Conservation (phyloP, 352 stramenopile genomes). For the Vaucheria bursata region DNA sequence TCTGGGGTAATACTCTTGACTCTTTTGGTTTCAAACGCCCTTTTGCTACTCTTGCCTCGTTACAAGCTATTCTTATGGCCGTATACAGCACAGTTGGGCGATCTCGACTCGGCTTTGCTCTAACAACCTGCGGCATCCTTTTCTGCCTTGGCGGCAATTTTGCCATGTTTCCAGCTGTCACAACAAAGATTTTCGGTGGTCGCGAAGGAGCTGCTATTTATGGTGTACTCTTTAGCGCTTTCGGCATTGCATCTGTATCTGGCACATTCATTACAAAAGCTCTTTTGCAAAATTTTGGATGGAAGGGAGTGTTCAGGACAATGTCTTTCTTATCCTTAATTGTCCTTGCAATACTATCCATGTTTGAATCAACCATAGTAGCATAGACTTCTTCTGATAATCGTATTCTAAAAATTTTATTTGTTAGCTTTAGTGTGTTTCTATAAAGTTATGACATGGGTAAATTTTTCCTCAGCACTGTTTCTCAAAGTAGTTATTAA, state of each 20-base stretch:
- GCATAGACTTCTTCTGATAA: no score
- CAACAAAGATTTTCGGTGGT: slow-evolving; percentile 44
- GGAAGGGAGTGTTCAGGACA: slow-evolving; percentile 32
- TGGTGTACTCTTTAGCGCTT: slow-evolving; percentile 46
- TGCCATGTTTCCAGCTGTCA: slow-evolving; percentile 50
- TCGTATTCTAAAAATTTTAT: no score
- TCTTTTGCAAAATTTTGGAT: slow-evolving; percentile 11
- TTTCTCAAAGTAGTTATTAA: no score
- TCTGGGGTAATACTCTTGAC: slow-evolving; percentile 52
- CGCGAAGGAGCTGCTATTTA: slow-evolving; percentile 46
- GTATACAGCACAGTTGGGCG: slow-evolving; percentile 39
- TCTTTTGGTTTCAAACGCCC: slow-evolving; percentile 46
- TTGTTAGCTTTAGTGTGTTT: no score
- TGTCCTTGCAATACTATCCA: neutral
- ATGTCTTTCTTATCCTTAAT: slow-evolving; percentile 32
- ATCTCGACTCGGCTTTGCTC: slow-evolving; percentile 30
- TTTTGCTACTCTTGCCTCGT: slow-evolving; percentile 46
- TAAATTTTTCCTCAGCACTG: no score
- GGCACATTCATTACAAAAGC: slow-evolving; percentile 47
- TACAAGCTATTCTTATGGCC: slow-evolving; percentile 29
- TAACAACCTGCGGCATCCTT: slow-evolving; percentile 46
- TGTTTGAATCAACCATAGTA: neutral
- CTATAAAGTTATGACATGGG: no score
- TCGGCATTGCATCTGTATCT: slow-evolving; percentile 39
- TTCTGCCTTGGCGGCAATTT: slow-evolving; percentile 54